Evolutionary conservation across 139 green algal genomes (phyloP).

Genomic region (Ulvella scutata): DNA sequence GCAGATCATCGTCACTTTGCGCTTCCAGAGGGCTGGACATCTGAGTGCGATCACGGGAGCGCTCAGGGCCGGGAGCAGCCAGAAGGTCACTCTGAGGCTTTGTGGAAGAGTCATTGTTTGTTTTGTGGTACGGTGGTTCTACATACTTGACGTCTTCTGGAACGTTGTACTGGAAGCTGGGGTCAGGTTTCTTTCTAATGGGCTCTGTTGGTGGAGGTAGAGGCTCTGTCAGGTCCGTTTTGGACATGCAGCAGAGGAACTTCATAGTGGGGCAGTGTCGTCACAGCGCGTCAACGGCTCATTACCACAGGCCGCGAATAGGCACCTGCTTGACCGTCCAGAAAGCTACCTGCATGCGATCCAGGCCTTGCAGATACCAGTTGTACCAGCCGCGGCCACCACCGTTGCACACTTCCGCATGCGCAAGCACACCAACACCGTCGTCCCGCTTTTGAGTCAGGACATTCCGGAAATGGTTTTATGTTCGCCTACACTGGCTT

Average conservation of each 20-base stretch:
- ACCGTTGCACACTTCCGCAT: too few relatives aligned
- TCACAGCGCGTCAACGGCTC: too few relatives aligned
- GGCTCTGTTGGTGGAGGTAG: background rate
- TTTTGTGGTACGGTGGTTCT: background rate
- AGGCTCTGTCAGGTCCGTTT: background rate
- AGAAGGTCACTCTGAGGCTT: background rate
- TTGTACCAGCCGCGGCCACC: too few relatives aligned
- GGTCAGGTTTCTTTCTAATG: background rate
- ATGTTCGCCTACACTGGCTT: too few relatives aligned
- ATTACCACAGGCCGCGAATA: too few relatives aligned
- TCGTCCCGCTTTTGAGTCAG: too few relatives aligned
- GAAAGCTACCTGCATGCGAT: too few relatives aligned
- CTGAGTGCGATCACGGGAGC: background rate
- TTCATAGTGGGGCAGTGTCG: too few relatives aligned
- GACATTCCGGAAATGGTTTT: too few relatives aligned
- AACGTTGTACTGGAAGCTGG: background rate
- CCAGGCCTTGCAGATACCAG: too few relatives aligned
- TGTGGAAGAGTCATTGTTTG: background rate
- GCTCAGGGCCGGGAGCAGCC: background rate
- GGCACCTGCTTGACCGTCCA: too few relatives aligned
- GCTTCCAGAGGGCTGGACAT: background rate
- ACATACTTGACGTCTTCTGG: background rate
- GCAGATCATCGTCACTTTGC: background rate
- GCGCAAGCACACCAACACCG: too few relatives aligned
- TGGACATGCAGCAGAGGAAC: background rate